Percentiles rank a stretch among this genome's conserved stretches.
Conservation (phyloP, 2,329 filamentous ascomycete species). For the Sclerotinia borealis region DNA sequence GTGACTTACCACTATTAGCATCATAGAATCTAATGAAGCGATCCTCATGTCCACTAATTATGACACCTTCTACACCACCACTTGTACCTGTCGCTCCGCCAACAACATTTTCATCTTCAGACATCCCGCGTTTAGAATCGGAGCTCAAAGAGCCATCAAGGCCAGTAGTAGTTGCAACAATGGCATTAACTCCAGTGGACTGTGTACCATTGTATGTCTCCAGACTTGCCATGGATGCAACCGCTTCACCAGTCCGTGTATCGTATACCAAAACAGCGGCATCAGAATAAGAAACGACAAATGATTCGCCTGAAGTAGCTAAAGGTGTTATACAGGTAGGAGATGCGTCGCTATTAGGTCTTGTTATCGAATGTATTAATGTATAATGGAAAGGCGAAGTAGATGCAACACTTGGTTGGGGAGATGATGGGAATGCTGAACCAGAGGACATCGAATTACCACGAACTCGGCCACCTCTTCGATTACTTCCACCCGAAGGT, state of each 20-base stretch:
- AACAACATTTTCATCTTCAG: constrained; percentile 68
- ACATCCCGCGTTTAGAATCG: constrained; percentile 57
- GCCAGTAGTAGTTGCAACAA: constrained; percentile 79
- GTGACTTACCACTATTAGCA: constrained; percentile 86
- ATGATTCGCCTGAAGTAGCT: constrained; percentile 74
- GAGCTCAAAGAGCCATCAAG: constrained; percentile 59
- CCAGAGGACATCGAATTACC: constrained; percentile 93
- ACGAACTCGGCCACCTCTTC: constrained; percentile 71
- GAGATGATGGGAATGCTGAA: constrained; percentile 82
- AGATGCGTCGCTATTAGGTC: constrained; percentile 61
- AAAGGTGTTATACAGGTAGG: constrained; percentile 91
- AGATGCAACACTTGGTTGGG: constrained; percentile 81
- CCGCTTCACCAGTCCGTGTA: constrained; percentile 77
- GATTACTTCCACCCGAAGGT: constrained; percentile 60
- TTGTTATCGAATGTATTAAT: constrained; percentile 78
- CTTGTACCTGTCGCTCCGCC: constrained; percentile 75
- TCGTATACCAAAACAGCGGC: constrained; percentile 89
- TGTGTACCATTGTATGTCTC: constrained; percentile 89
- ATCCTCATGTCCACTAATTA: constrained; percentile 96
- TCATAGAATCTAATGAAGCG: constrained; percentile 96
- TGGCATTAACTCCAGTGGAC: constrained; percentile 79
- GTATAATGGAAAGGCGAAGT: constrained; percentile 83
- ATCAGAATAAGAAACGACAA: constrained; percentile 90
- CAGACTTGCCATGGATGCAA: constrained; percentile 85
- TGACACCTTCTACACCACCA: constrained; percentile 81